Conservation (phyloP, 768 basidiomycete species). For the Macrolepiota dolichaula region DNA sequence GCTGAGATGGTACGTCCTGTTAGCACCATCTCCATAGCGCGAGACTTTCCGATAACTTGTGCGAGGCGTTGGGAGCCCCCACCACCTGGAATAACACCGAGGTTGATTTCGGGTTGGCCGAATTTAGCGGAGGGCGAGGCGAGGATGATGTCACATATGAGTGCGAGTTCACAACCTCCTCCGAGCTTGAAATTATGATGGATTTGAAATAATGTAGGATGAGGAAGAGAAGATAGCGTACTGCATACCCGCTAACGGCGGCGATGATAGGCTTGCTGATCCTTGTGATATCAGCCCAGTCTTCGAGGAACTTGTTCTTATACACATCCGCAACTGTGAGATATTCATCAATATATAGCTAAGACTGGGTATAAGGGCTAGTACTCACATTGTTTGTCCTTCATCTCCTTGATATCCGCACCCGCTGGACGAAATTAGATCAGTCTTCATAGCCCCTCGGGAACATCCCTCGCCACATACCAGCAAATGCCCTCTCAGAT, state of each 20-base stretch:
- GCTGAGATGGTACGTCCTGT: constrained; percentile 84
- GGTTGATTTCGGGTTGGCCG: constrained; percentile 94
- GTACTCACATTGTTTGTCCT: constrained; percentile 82
- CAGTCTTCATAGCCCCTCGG: background rate
- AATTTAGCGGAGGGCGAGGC: constrained; percentile 89
- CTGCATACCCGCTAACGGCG: constrained; percentile 93
- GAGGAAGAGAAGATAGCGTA: constrained; percentile 30
- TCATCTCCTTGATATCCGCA: constrained; percentile 99
- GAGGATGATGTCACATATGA: constrained; percentile 95
- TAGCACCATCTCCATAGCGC: constrained; percentile 91
- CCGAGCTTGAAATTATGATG: constrained; percentile 54
- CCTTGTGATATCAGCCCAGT: constrained; percentile 72
- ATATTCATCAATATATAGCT: background rate
- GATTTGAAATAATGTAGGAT: constrained; percentile 1
- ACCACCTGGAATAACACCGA: constrained; percentile 92
- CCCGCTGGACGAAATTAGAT: constrained; percentile 53
- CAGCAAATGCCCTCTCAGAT: constrained; percentile 90
- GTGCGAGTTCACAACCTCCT: constrained; percentile 94
- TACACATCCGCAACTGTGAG: constrained; percentile 78
- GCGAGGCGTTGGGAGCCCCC: constrained; percentile 93
- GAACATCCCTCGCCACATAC: constrained; percentile 35
- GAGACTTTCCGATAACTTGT: constrained; percentile 83
- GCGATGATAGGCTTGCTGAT: constrained; percentile 94
- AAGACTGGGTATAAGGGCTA: background rate
- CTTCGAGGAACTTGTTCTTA: constrained; percentile 78